A percentile compares a stretch with the other conserved stretches of the same genome.
These are phyloP conservation scores for Aspergillus hortae DNA, from an alignment of 2,329 filamentous ascomycete species.

Conservation along the genomic window DNA sequence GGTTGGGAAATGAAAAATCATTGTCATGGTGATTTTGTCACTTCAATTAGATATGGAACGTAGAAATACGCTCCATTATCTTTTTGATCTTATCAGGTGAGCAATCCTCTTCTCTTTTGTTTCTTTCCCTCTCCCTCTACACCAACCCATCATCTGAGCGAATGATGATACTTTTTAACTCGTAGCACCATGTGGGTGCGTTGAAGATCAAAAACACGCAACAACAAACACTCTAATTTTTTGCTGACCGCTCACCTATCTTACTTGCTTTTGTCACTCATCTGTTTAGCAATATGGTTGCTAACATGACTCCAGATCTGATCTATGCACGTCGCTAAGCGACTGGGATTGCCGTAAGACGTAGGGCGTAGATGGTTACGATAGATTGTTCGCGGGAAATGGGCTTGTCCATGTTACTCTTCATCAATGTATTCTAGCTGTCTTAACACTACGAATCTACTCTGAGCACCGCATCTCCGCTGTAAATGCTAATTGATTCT, in stretches of 20 bases:
- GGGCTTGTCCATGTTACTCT: too few species aligned
- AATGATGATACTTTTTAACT: conserved; percentile 69
- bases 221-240: conserved; percentile 71
- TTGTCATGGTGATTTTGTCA: conserved; percentile 23
- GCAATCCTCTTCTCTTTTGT: conserved; percentile 10
- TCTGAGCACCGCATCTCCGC: too few species aligned
- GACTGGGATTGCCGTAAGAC: too few species aligned
- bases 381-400: too few species aligned
- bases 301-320: background rate
- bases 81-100: conserved; percentile 22
- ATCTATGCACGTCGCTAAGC: background rate
- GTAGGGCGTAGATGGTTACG: too few species aligned
- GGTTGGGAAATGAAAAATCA: conserved; percentile 31
- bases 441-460: too few species aligned
- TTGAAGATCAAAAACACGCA: conserved; percentile 59
- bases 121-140: background rate
- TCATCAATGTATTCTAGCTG: too few species aligned
- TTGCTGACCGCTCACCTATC: conserved; percentile 53
- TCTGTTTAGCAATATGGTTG: conserved; percentile 1
- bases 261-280: conserved; percentile 1
- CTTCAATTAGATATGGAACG: conserved; percentile 29
- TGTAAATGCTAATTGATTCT: too few species aligned
- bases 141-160: conserved; percentile 19
- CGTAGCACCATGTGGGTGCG: conserved; percentile 45
- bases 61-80: conserved; percentile 32